Percentiles rank a stretch among this genome's conserved stretches.
phyloP scores from a whole-genome alignment of 768 basidiomycete species.

The Suillus placidus region DNA sequence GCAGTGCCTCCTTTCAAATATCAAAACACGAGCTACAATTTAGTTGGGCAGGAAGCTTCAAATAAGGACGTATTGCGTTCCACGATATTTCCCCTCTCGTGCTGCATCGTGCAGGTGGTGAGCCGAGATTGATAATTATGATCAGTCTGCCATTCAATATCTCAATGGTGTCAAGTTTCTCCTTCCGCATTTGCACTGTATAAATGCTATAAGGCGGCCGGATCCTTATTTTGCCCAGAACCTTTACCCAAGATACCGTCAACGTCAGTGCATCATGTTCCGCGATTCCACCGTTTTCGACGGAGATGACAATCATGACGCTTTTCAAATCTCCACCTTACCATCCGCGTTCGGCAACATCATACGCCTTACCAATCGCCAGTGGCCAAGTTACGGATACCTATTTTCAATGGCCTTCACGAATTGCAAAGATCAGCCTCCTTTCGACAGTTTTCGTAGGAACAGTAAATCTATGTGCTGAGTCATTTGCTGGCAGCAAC shows the following conservation, averaged over 20 bases:
- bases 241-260: constrained; percentile 1
- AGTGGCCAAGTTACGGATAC: neutral
- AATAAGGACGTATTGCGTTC: constrained; percentile 3
- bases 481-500: neutral
- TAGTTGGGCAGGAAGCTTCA: neutral
- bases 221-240: constrained; percentile 2
- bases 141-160: constrained; percentile 1
- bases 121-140: constrained; percentile 1
- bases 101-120: neutral
- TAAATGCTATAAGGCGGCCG: constrained; percentile 4
- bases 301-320: constrained; percentile 9
- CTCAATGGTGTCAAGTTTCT: neutral
- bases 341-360: constrained; percentile 2
- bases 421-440: neutral
- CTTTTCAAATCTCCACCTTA: neutral
- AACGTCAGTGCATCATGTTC: constrained; percentile 3
- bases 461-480: neutral
- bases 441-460: neutral
- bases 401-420: neutral
- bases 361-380: constrained; percentile 5
- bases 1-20: constrained; percentile 2
- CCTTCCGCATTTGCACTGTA: neutral
- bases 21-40: constrained; percentile 1
- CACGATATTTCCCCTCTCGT: constrained; percentile 1
- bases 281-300: constrained; percentile 2